Percentiles rank a stretch among this genome's conserved stretches.
Evolutionary conservation across 2,329 filamentous ascomycete species (phyloP).

Genomic region (Colletotrichum lindemuthianum): DNA sequence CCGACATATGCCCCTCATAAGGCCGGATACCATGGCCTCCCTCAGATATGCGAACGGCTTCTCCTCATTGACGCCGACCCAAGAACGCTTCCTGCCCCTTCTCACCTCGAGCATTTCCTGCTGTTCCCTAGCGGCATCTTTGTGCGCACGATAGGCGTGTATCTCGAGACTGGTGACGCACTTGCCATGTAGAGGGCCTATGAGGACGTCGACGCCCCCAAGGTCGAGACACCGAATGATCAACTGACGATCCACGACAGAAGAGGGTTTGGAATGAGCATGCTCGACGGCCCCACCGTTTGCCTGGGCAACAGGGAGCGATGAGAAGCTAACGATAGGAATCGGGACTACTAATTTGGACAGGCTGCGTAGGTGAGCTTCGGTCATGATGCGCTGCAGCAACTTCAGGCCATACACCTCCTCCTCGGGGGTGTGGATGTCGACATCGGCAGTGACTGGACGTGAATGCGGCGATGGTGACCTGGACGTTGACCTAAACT

Average conservation of each 20-base stretch:
- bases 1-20: constrained; percentile 91
- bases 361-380: constrained; percentile 65
- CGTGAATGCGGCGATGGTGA: constrained; percentile 58
- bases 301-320: constrained; percentile 40
- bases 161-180: constrained; percentile 81
- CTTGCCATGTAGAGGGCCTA: constrained; percentile 79
- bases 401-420: constrained; percentile 66
- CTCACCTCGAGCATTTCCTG: constrained; percentile 76
- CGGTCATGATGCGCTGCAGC: constrained; percentile 66
- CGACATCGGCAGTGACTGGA: constrained; percentile 45
- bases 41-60: constrained; percentile 89
- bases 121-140: constrained; percentile 79
- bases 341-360: constrained; percentile 67
- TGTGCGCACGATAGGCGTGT: constrained; percentile 84
- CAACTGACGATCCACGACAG: constrained; percentile 52
- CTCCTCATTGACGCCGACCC: constrained; percentile 87
- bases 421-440: constrained; percentile 55
- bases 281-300: constrained; percentile 41
- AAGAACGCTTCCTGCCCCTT: constrained; percentile 84
- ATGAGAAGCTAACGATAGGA: constrained; percentile 59
- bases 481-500: constrained; percentile 47
- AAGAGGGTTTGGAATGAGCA: constrained; percentile 15
- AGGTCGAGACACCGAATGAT: constrained; percentile 82
- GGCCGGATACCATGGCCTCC: constrained; percentile 91
- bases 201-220: constrained; percentile 87